Evolutionary conservation across 2,329 filamentous ascomycete species (phyloP), one percentile per base, ranked within the genome.

Genomic region (Talaromyces sp.): DNA sequence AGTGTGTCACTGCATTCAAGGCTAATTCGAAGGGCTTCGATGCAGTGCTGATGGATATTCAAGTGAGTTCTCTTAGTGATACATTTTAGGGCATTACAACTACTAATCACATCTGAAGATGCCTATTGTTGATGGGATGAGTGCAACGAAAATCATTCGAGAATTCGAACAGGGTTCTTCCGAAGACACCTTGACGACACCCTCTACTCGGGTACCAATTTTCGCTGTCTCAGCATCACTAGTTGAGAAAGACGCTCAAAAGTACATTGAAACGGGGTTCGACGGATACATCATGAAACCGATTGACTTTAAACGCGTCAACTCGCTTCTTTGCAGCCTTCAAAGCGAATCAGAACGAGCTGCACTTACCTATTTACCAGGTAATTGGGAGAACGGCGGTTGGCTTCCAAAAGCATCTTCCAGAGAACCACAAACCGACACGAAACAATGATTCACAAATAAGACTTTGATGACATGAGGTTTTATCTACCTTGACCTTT

Each of bases 251-350:
- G 83, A 92, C 51, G 83, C 79, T 56, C 79, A 87, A 46, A 83
- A 75, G 0, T 96, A 96, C 65, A 83, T 91, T 50, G 81, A 89
- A 51, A 86, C 86, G 7, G 92, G 92, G 0, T 96, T 96, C 65
- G 91, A 96, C 65, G 92, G 89, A 26, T 96, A 91, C 91, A 92
- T 96, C 27, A 77, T 95, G 60, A 96, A 96, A 69, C 91, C 91
- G 0, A 89, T 96, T 51, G 87, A 93, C 62, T 95, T 96, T 70
- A 85, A 86, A 65, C 83, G 91, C 9, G 79, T 96, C 0, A 85
- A 85, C 61, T 80, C 82, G 24, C 79, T 96, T 8, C 80, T 96
- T 59, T 73, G 78, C 0, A 91, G 90, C 1, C 89, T 94, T 43
- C 80, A 85, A 2, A 82, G 90, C 52, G 76, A 82, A 0, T 75